A percentile compares a stretch with the other conserved stretches of the same genome.
phyloP scores from a whole-genome alignment of 768 basidiomycete species.

The Porpolomopsis calyptriformis region DNA sequence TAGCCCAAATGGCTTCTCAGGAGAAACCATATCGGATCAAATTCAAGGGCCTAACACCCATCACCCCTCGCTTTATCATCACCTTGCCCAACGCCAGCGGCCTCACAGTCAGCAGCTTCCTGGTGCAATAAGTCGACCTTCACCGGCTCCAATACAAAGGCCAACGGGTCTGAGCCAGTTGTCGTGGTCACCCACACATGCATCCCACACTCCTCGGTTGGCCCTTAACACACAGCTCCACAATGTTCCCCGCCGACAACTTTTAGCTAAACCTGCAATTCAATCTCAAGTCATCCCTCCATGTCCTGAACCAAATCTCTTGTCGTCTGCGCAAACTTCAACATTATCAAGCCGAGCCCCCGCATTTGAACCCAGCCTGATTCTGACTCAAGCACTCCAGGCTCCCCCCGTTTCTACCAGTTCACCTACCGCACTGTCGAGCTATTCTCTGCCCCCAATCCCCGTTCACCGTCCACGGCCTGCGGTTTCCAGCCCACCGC shows the following conservation, averaged over 20 bases:
- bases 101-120: conserved; percentile 11
- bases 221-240: not conserved
- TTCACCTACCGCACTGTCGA: not conserved
- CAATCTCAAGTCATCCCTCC: conserved; percentile 2
- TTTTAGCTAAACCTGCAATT: not conserved
- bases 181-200: conserved; percentile 2
- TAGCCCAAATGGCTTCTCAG: not conserved
- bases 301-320: not conserved
- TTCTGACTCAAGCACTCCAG: no score
- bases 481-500: not conserved
- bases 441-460: no score
- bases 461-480: conserved; percentile 2
- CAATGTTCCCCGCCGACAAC: not conserved
- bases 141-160: conserved; percentile 11
- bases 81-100: conserved; percentile 13
- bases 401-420: not conserved
- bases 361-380: conserved; percentile 37
- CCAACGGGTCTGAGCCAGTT: conserved; percentile 3
- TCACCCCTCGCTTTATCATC: conserved; percentile 12
- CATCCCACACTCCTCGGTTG: not conserved
- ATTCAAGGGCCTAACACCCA: conserved; percentile 1
- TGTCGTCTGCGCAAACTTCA: conserved; percentile 14
- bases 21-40: not conserved
- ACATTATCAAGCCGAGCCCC: conserved; percentile 39
- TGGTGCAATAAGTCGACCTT: conserved; percentile 15